Conservation (phyloP, 116 monocot genomes). For the Cymodocea nodosa region DNA sequence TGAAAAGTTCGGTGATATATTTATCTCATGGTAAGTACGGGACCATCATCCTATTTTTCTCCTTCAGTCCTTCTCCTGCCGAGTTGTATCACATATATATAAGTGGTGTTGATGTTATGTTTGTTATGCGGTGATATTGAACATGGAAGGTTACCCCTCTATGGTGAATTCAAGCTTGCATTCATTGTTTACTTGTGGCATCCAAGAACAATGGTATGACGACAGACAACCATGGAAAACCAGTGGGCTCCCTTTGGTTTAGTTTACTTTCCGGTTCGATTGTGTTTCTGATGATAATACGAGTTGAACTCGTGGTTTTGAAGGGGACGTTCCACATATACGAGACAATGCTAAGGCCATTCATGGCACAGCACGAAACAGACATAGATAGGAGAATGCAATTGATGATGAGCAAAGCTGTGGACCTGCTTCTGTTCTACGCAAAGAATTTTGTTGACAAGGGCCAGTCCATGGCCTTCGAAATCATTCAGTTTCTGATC, state of each 20-base stretch:
- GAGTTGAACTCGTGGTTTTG: background rate
- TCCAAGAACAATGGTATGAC: slow-evolving; percentile 28
- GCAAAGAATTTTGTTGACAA: slow-evolving; percentile 22
- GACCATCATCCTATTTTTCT: background rate
- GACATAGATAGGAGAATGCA: slow-evolving; percentile 20
- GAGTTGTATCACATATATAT: background rate
- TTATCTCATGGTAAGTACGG: slow-evolving; percentile 18
- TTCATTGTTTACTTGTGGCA: slow-evolving; percentile 37
- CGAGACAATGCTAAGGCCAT: slow-evolving; percentile 18
- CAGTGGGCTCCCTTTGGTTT: no score
- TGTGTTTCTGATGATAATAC: background rate
- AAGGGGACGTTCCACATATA: slow-evolving; percentile 23
- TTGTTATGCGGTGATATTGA: background rate
- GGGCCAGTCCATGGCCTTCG: slow-evolving; percentile 25
- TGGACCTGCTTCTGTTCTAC: slow-evolving; percentile 24
- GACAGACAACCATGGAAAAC: no score
- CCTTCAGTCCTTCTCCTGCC: no score
- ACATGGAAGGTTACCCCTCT: slow-evolving; percentile 21
- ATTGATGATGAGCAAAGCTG: slow-evolving; percentile 15
- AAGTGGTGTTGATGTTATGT: background rate
- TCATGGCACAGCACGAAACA: slow-evolving; percentile 17
- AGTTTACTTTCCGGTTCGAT: background rate
- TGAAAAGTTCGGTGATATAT: slow-evolving; percentile 21
- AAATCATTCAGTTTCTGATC: slow-evolving; percentile 12
- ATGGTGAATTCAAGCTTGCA: slow-evolving; percentile 27